A percentile compares a stretch with the other conserved stretches of the same genome.
These are phyloP conservation scores for Boechera stricta DNA, from an alignment of 345 rosid species.

Conservation along the genomic window DNA sequence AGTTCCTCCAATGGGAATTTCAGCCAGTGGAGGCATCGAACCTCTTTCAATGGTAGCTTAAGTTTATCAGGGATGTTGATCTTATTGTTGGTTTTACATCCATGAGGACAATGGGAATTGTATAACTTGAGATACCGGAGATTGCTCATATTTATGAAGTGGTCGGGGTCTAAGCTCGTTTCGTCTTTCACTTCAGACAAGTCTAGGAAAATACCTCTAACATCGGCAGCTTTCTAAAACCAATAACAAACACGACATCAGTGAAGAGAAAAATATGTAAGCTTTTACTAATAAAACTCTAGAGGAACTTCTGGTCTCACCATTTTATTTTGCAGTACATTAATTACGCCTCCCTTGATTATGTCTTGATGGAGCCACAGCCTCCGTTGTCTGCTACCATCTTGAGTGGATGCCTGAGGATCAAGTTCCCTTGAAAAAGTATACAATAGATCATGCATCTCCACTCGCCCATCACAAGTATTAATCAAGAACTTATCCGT, in stretches of 20 bases:
- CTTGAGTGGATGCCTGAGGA: background rate
- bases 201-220: conserved; percentile 41
- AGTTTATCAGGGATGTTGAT: conserved; percentile 13
- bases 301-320: conserved; percentile 1
- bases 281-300: background rate
- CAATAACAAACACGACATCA: background rate
- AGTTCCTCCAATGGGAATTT: conserved; percentile 32
- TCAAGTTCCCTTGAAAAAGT: conserved; percentile 35
- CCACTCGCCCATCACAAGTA: background rate
- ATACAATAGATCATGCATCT: conserved; percentile 49
- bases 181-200: conserved; percentile 1
- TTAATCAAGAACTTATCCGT: conserved; percentile 37
- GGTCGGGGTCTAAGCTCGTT: background rate
- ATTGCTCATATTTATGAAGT: conserved; percentile 33
- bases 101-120: conserved; percentile 3
- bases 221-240: background rate
- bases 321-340: conserved; percentile 11
- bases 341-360: background rate
- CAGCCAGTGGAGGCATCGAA: conserved; percentile 37
- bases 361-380: conserved; percentile 23
- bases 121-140: conserved; percentile 43
- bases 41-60: conserved; percentile 24
- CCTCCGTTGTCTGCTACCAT: background rate
- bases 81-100: conserved; percentile 1
- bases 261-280: background rate